phyloP scores from a whole-genome alignment of 768 basidiomycete species.

The Coprinopsis strossmayeri region DNA sequence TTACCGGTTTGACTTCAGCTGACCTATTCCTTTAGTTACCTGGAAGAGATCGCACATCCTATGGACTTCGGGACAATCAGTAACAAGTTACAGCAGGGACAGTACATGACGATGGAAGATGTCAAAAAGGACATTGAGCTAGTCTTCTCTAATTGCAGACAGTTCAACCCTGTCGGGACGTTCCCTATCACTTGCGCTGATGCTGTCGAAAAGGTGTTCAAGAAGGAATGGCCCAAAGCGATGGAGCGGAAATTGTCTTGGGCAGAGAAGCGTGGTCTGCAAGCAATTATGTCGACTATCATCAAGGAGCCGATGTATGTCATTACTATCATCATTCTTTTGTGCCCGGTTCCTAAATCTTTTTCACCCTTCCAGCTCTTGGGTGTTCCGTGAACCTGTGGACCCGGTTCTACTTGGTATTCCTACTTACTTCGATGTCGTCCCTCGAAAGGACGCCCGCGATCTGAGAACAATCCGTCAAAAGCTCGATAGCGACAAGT shows the following conservation, averaged over 20 bases:
- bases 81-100: conserved; percentile 55
- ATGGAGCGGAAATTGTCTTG: conserved; percentile 67
- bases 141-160: conserved; percentile 83
- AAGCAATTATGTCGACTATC: conserved; percentile 61
- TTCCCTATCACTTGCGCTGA: conserved; percentile 70
- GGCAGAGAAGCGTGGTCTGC: conserved; percentile 75
- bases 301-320: conserved; percentile 64
- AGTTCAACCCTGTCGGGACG: conserved; percentile 84
- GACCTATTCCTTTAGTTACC: conserved; percentile 52
- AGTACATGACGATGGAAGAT: conserved; percentile 77
- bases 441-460: conserved; percentile 79
- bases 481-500: conserved; percentile 79
- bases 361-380: conserved; percentile 51
- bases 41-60: conserved; percentile 84
- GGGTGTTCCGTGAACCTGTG: conserved; percentile 80
- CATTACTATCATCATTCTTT: conserved; percentile 14
- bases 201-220: conserved; percentile 65
- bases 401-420: conserved; percentile 80
- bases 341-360: conserved; percentile 5
- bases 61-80: conserved; percentile 91
- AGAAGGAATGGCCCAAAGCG: conserved; percentile 81
- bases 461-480: conserved; percentile 78
- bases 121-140: conserved; percentile 77
- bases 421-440: conserved; percentile 83
- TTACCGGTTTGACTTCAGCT: conserved; percentile 3